Conservation (phyloP, 768 basidiomycete species). For the Mycena epipterygia region DNA sequence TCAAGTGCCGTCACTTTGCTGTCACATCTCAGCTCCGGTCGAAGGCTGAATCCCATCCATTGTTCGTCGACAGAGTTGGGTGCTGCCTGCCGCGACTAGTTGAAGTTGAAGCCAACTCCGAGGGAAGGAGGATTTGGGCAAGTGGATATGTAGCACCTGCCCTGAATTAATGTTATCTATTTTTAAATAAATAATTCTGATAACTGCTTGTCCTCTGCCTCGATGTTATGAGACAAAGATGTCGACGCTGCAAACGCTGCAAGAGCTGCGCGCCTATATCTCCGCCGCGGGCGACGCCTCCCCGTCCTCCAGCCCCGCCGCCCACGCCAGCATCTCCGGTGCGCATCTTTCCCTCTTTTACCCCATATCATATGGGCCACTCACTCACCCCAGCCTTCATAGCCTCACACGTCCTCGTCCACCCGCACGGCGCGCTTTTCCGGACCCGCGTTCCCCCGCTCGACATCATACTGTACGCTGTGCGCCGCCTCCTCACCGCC, state of each 20-base stretch:
- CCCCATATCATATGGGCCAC: background rate
- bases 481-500: background rate
- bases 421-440: slow-evolving; percentile 30
- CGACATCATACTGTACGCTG: slow-evolving; percentile 30
- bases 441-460: slow-evolving; percentile 27
- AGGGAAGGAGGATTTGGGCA: no score
- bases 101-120: no score
- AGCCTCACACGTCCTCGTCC: slow-evolving; percentile 16
- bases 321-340: slow-evolving; percentile 1
- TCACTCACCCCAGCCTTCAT: slow-evolving; percentile 31
- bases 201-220: no score
- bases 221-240: no score
- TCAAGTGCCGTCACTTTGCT: no score
- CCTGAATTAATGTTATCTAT: no score
- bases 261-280: slow-evolving; percentile 1
- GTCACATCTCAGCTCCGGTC: no score
- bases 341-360: background rate
- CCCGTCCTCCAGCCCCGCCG: background rate
- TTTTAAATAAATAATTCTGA: no score
- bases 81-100: no score
- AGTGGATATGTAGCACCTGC: no score
- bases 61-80: no score
- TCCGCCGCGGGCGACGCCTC: background rate
- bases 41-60: no score
- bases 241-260: background rate